A percentile compares a stretch with the other conserved stretches of the same genome.
Evolutionary conservation across 202 grass and related monocot species (phyloP).

Genomic region (Musa balbisiana): DNA sequence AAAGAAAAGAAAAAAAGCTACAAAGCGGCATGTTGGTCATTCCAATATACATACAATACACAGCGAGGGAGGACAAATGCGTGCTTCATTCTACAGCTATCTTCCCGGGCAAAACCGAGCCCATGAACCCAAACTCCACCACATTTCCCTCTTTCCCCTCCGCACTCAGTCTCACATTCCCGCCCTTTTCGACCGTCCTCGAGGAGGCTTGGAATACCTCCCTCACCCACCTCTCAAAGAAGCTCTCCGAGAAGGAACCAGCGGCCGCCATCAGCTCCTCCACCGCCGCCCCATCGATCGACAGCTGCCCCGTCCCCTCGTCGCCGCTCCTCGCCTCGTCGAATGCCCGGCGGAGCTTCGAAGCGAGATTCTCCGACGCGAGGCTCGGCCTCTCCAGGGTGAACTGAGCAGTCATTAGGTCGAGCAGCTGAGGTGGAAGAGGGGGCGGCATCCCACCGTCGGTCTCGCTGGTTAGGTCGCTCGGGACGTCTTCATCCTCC

Average conservation of each 20-base stretch:
- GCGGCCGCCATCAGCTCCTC: constrained; percentile 34
- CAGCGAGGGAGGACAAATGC: too few species aligned
- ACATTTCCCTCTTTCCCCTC: constrained; percentile 26
- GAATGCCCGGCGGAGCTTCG: constrained; percentile 1
- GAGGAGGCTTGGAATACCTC: constrained; percentile 43
- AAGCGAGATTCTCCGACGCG: not conserved
- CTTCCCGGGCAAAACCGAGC: constrained; percentile 53
- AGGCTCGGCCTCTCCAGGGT: not conserved
- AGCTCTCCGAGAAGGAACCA: constrained; percentile 39
- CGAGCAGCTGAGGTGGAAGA: not conserved
- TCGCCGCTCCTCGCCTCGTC: not conserved
- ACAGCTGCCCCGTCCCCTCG: not conserved
- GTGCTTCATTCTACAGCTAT: constrained; percentile 7
- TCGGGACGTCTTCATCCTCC: not conserved
- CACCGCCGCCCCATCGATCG: constrained; percentile 35
- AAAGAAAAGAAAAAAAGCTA: not conserved
- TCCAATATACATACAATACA: not conserved
- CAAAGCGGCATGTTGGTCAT: not conserved
- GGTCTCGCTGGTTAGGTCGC: constrained; percentile 9
- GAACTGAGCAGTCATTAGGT: not conserved
- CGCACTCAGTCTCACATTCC: constrained; percentile 28
- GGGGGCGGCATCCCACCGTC: too few species aligned
- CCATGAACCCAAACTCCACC: constrained; percentile 46
- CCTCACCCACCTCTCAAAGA: constrained; percentile 47
- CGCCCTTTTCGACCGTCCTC: constrained; percentile 48